Percentiles rank a stretch among this genome's conserved stretches.
phyloP scores from a whole-genome alignment of 768 basidiomycete species.

The Pisolithus albus region DNA sequence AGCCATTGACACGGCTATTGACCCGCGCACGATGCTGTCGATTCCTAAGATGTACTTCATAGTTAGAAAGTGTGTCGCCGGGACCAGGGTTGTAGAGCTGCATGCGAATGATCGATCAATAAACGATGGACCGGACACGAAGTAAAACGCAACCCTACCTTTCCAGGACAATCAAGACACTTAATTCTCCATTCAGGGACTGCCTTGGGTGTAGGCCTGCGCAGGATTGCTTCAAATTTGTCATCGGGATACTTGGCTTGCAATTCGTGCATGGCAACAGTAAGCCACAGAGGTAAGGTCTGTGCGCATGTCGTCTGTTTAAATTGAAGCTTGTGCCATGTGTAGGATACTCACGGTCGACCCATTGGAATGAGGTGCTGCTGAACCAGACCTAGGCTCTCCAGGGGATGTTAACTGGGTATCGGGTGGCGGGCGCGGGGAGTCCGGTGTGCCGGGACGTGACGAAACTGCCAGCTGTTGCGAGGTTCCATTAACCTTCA shows the following conservation, averaged over 20 bases:
- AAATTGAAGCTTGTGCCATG: constrained; percentile 25
- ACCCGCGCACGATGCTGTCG: constrained; percentile 73
- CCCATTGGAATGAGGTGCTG: constrained; percentile 9
- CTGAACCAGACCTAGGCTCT: constrained; percentile 7
- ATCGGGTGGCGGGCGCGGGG: constrained; percentile 13
- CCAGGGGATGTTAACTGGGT: constrained; percentile 14
- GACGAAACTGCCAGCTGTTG: constrained; percentile 14
- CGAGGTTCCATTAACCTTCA: constrained; percentile 49
- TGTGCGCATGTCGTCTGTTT: constrained; percentile 26
- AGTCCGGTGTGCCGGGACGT: constrained; percentile 19
- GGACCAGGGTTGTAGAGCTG: constrained; percentile 90
- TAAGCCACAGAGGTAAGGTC: constrained; percentile 63
- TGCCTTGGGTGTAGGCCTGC: constrained; percentile 48
- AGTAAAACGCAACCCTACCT: constrained; percentile 41
- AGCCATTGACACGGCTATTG: constrained; percentile 40
- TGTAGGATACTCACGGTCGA: constrained; percentile 21
- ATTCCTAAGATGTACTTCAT: constrained; percentile 88
- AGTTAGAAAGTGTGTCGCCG: constrained; percentile 79
- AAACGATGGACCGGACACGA: background rate
- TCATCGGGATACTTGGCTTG: constrained; percentile 74
- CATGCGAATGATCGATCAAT: constrained; percentile 3
- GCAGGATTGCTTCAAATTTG: constrained; percentile 68
- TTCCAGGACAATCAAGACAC: constrained; percentile 89
- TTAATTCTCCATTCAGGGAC: constrained; percentile 84
- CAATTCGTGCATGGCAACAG: constrained; percentile 58